Evolutionary conservation across 1,284 basidiomycete genomes (phyloP), one percentile per base, ranked within the genome.

Genomic region (Anthracocystis setariae): DNA sequence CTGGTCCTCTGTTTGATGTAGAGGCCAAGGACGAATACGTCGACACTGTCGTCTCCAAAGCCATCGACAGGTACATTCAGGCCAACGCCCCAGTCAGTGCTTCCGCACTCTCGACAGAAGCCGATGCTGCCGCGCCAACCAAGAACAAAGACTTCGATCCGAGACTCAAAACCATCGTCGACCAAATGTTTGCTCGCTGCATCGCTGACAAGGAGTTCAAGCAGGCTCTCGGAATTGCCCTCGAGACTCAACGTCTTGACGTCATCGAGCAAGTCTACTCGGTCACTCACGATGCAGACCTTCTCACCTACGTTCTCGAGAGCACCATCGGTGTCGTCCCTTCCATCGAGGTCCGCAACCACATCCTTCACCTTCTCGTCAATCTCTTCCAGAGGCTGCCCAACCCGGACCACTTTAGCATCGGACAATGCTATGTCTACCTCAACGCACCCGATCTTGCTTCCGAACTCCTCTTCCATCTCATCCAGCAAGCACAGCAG

Each of bases 351-450:
- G 64, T 76, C 27, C 74, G 78, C 39, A 75, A 55, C 39, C 61
- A 81, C 59, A 80, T 81, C 18, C 71, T 82, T 18, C 61, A 78
- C 46, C 75, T 82, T n/a, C 80, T 82, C 35, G 80, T 82, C 54
- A 60, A 76, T 47, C 75, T 82, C 40, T 82, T 82, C 78, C 77
- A 81, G 58, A 63, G 75, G 13, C 66, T 82, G 29, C 73, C 76
- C 17, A 58, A 47, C 33, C 80, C 81, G 13, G 81, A 82, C 51
- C 65, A 81, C 66, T 81, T 82, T 52, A 80, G 78, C 65, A 80
- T 82, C 45, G 76, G 79, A 18, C 80, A 82, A 58, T 82, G 81
- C 73, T 82, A 79, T 55, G 81, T 82, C 56, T 82, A 81, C 54
- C 77, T 82, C 54, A 79, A 80, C 54, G 76, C 70, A 27, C 80